Conservation (phyloP, 2,329 filamentous ascomycete genomes). For the Tolypocladium tundrense region DNA sequence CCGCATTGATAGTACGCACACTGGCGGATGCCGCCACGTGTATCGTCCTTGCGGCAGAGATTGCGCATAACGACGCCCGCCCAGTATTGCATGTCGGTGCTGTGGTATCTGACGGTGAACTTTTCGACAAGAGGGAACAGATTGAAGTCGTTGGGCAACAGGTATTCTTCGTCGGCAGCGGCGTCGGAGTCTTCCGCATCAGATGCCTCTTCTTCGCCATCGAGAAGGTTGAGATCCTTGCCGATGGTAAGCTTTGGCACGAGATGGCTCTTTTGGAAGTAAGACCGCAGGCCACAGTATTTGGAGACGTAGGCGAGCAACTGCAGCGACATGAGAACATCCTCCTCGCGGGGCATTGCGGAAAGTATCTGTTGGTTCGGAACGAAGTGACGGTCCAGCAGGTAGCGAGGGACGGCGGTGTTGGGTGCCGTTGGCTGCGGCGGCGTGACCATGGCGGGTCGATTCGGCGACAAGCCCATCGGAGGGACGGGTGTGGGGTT, state of each 20-base stretch:
- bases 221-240: constrained; percentile 69
- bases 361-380: constrained; percentile 68
- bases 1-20: constrained; percentile 98
- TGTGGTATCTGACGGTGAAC: constrained; percentile 91
- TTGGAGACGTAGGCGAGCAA: constrained; percentile 96
- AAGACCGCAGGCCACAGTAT: constrained; percentile 90
- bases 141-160: constrained; percentile 90
- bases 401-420: constrained; percentile 66
- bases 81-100: constrained; percentile 99
- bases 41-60: constrained; percentile 94
- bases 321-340: constrained; percentile 96
- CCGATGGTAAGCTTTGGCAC: constrained; percentile 88
- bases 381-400: constrained; percentile 62
- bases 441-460: constrained; percentile 58
- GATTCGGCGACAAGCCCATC: constrained; percentile 64
- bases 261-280: constrained; percentile 90
- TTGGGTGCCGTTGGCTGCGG: constrained; percentile 64
- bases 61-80: constrained; percentile 98
- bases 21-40: constrained; percentile 84
- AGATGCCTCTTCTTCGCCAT: constrained; percentile 49
- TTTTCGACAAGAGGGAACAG: constrained; percentile 98
- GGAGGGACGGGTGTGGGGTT: constrained; percentile 55
- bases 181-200: constrained; percentile 37
- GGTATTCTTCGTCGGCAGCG: constrained; percentile 74
- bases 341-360: constrained; percentile 91